Base-by-base conservation (phyloP, 768 basidiomycete genomes). In the Phylloporus sp. region DNA sequence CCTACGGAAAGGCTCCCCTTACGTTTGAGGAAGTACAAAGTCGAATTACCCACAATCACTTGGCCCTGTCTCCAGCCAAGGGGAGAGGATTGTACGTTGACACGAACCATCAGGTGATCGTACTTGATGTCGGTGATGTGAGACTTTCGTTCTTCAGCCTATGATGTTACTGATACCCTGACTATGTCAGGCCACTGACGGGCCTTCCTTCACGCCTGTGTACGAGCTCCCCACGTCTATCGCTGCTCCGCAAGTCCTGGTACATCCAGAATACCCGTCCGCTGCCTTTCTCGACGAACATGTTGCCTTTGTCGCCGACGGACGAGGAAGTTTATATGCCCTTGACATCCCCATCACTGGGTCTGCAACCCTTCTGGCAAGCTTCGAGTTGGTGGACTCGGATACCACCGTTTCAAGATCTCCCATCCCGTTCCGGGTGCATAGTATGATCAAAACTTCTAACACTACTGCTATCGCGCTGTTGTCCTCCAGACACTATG, bases 11-110 rank as follows among this genome's bases (percentile, higher is more conserved):
- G 50, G 72, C 78, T 0, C 81, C 82, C 8, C 73, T 92, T 20
- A 82, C 84, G 2, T 88, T 91, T 59, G 79, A 88, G 52, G 91
- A 93, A 59, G 85, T 92, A 49, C 85, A 88, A 65, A 88, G 86
- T 61, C 76, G 91, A 44, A 88, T 94, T 53, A 79, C 85, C 15
- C 88, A 93, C 67, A 92, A 94, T 59, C 91, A 94, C 62, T 76
- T 94, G 13, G 70, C 76, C 12, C 68, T 81, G 4, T 77, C 79
- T 18, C 63, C 65, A 15, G 64, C 75, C 31, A 72, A 73, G 11
- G 69, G 73, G 20, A 72, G 73, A 22, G 81, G 81, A 3, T 69
- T 84, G 24, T 94, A 91, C 59, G 70, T 93, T 23, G 91, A 92
- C 59, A 72, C 77, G 29, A 73, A 80, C 4, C 77, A 79, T 48